Conservation (phyloP, 306 rosid genomes). For the Phaseolus lunatus region DNA sequence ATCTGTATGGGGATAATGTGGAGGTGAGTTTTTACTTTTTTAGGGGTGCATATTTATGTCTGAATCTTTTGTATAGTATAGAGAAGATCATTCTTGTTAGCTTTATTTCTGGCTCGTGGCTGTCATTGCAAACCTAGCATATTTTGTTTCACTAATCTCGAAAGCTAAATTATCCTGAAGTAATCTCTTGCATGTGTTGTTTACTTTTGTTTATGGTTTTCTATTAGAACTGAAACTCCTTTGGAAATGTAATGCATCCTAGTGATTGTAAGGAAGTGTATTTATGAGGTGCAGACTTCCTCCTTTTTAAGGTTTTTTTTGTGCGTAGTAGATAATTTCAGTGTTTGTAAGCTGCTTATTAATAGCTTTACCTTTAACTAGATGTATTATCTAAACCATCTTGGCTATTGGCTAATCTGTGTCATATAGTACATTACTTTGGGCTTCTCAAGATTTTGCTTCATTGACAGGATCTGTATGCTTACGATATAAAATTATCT, state of each 20-base stretch:
- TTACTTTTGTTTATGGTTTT: background rate
- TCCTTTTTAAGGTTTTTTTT: no score
- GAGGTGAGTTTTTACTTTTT: conserved; percentile 65
- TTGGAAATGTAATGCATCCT: background rate
- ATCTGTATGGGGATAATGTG: conserved; percentile 94
- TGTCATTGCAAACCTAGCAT: background rate
- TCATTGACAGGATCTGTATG: background rate
- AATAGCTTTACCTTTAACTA: conserved; percentile 1
- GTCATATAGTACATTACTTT: conserved; percentile 2
- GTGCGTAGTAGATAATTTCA: background rate
- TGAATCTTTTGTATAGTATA: background rate
- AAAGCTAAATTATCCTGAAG: background rate
- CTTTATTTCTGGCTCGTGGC: conserved; percentile 7
- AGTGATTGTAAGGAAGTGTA: background rate
- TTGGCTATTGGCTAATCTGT: background rate
- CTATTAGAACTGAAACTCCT: background rate
- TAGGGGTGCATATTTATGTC: conserved; percentile 9
- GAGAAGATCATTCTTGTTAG: conserved; percentile 18
- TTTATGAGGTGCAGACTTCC: background rate
- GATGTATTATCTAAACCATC: background rate
- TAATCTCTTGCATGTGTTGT: background rate
- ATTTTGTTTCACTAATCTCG: conserved; percentile 11
- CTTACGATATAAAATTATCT: conserved; percentile 5
- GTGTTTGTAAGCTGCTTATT: background rate
- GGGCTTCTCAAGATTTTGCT: conserved; percentile 14